Conservation (phyloP, 2,329 filamentous ascomycete species). For the Microdochium nivale region DNA sequence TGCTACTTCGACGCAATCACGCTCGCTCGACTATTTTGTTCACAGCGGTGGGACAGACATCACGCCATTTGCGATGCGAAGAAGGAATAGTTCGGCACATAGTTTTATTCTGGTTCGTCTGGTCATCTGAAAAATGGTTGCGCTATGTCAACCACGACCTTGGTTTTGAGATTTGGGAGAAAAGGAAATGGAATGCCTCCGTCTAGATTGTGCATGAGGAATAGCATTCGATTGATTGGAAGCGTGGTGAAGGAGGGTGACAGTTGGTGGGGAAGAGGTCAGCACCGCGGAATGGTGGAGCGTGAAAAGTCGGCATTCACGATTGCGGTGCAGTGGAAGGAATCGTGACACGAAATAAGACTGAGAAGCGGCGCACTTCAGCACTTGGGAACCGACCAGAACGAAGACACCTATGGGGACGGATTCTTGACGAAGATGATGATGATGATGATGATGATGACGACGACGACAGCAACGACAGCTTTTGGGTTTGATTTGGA, state of each 20-base stretch:
- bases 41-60: too few relatives aligned
- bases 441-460: too few relatives aligned
- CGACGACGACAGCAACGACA: too few relatives aligned
- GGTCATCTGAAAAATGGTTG: neutral
- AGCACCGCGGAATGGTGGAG: neutral
- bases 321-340: neutral
- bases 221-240: conserved; percentile 1
- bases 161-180: neutral
- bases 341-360: neutral
- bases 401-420: too few relatives aligned
- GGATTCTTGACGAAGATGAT: too few relatives aligned
- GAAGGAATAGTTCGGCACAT: neutral
- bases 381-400: too few relatives aligned
- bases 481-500: too few relatives aligned
- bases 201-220: neutral
- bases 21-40: too few relatives aligned
- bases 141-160: neutral
- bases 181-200: neutral
- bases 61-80: too few relatives aligned
- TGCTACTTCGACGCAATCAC: too few relatives aligned
- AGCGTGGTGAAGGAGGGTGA: neutral
- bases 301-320: neutral
- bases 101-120: neutral
- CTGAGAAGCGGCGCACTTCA: neutral
- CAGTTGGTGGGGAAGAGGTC: neutral